These are phyloP conservation scores for Leucoagaricus sp. DNA, from an alignment of 1,284 basidiomycete species.

Conservation along the genomic window DNA sequence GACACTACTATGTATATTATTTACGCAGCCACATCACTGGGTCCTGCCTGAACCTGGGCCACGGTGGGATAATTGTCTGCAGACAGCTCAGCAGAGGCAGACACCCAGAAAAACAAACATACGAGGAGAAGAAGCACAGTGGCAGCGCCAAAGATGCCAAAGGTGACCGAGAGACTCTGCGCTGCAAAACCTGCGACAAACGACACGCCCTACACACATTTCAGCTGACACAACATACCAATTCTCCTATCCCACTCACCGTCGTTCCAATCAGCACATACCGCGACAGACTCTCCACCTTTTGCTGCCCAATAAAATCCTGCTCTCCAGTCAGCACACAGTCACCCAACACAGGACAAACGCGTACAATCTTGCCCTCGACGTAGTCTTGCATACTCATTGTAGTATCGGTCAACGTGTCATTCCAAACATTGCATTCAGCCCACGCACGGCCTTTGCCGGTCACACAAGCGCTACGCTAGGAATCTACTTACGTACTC, in stretches of 20 bases:
- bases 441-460: slow-evolving; percentile 11
- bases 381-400: slow-evolving; percentile 7
- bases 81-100: neutral
- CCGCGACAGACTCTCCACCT: slow-evolving; percentile 54
- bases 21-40: slow-evolving; percentile 65
- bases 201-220: slow-evolving; percentile 49
- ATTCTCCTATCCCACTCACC: slow-evolving; percentile 33
- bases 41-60: slow-evolving; percentile 62
- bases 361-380: slow-evolving; percentile 14
- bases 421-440: neutral
- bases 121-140: slow-evolving; percentile 54
- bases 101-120: slow-evolving; percentile 4
- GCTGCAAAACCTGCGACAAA: slow-evolving; percentile 63
- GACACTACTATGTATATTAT: slow-evolving; percentile 6
- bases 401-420: slow-evolving; percentile 2
- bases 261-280: slow-evolving; percentile 44
- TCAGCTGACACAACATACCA: slow-evolving; percentile 7
- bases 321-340: slow-evolving; percentile 26
- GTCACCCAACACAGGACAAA: neutral
- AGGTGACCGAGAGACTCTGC: slow-evolving; percentile 63
- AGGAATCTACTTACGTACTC: slow-evolving; percentile 2
- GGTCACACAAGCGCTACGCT: too few species aligned
- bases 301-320: slow-evolving; percentile 76
- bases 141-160: slow-evolving; percentile 50
- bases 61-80: neutral